Evolutionary conservation across 257 asterid species (phyloP).

Genomic region (Datura wrightii): DNA sequence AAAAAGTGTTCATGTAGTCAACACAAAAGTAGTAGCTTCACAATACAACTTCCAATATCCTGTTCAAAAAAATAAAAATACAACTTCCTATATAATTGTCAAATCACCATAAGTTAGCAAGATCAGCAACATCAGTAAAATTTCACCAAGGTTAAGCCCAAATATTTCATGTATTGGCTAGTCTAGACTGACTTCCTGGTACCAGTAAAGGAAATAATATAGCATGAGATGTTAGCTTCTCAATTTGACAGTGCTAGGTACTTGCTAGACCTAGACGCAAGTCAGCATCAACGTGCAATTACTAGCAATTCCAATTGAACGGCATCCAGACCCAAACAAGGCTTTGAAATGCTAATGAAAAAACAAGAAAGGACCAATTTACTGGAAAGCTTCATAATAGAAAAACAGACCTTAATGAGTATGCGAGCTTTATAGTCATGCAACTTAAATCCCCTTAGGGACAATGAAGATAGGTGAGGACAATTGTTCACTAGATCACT

Average conservation of each 20-base stretch:
- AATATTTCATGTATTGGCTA: not conserved
- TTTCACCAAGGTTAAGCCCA: not conserved
- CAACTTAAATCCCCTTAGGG: slow-evolving; percentile 80
- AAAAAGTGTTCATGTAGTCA: not conserved
- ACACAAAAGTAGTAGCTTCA: not conserved
- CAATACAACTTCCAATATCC: not conserved
- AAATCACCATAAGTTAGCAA: not conserved
- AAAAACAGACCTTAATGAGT: slow-evolving; percentile 65
- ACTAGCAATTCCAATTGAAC: not conserved
- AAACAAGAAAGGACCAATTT: not conserved
- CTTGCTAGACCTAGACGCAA: not conserved
- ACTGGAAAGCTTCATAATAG: not conserved
- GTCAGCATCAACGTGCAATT: not conserved
- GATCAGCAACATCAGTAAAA: not conserved
- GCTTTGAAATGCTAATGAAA: not conserved
- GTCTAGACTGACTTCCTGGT: not conserved
- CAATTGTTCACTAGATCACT: slow-evolving; percentile 65
- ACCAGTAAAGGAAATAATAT: not conserved
- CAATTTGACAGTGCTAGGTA: not conserved
- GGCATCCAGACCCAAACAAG: not conserved
- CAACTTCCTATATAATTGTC: not conserved
- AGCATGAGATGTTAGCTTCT: not conserved
- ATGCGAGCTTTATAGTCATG: slow-evolving; percentile 64
- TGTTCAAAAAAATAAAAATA: too few relatives aligned
- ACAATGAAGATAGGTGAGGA: slow-evolving; percentile 62